Evolutionary conservation across 257 asterid species (phyloP).

Genomic region (Nicotiana benthamiana): DNA sequence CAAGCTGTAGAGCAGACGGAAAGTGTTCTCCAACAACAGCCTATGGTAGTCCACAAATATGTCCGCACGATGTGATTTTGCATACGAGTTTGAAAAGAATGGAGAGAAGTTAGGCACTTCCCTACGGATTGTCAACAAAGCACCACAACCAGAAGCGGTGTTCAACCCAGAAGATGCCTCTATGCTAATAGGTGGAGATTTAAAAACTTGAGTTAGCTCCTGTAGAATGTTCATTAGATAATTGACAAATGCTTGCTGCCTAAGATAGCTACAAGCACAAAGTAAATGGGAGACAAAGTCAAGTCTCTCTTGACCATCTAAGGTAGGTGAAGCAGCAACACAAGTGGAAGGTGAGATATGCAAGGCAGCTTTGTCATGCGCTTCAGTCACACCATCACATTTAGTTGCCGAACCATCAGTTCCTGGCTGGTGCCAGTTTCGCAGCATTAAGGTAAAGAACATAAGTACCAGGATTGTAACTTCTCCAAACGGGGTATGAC

Average conservation of each 20-base stretch:
- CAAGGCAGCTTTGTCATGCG: slow-evolving; percentile 50
- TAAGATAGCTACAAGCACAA: slow-evolving; percentile 70
- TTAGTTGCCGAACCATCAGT: slow-evolving; percentile 58
- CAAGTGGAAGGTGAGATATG: slow-evolving; percentile 37
- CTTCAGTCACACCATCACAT: slow-evolving; percentile 48
- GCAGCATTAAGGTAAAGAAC: slow-evolving; percentile 95
- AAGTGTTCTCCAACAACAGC: slow-evolving; percentile 79
- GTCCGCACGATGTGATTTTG: slow-evolving; percentile 88
- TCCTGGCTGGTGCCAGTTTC: slow-evolving; percentile 99
- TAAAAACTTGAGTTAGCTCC: slow-evolving; percentile 76
- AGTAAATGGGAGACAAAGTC: slow-evolving; percentile 59
- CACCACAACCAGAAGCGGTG: slow-evolving; percentile 87
- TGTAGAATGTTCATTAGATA: slow-evolving; percentile 93
- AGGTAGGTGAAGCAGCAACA: slow-evolving; percentile 42
- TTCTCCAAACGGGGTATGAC: slow-evolving; percentile 82
- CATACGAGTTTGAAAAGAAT: slow-evolving; percentile 89
- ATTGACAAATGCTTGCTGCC: slow-evolving; percentile 78
- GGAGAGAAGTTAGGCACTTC: slow-evolving; percentile 96
- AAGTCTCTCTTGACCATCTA: slow-evolving; percentile 57
- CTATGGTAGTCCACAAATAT: slow-evolving; percentile 84
- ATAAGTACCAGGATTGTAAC: slow-evolving; percentile 73
- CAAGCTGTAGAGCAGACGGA: slow-evolving; percentile 86
- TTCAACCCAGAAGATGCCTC: slow-evolving; percentile 52
- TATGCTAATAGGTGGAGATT: slow-evolving; percentile 54
- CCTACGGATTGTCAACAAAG: slow-evolving; percentile 70